Conservation (phyloP, 2,329 filamentous ascomycete species). For the Clonostachys rosea region DNA sequence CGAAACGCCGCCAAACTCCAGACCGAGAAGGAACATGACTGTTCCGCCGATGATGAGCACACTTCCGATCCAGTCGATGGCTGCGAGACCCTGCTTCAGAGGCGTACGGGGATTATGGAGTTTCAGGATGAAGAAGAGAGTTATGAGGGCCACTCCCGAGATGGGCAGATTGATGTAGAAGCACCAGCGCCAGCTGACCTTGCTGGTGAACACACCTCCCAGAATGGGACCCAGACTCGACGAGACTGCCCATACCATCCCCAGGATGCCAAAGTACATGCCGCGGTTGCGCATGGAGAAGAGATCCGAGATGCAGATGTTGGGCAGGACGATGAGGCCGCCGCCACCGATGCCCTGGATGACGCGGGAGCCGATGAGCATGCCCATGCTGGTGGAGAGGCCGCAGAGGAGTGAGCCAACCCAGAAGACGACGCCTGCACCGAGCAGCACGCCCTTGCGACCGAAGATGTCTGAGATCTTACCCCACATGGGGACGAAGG, state of each 20-base stretch:
- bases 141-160: conserved; percentile 36
- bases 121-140: conserved; percentile 59
- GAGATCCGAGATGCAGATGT: conserved; percentile 53
- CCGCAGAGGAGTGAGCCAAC: conserved; percentile 50
- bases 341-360: conserved; percentile 54
- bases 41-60: conserved; percentile 68
- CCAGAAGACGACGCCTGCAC: conserved; percentile 47
- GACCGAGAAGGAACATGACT: conserved; percentile 79
- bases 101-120: conserved; percentile 65
- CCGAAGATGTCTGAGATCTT: conserved; percentile 56
- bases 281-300: conserved; percentile 46
- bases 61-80: conserved; percentile 55
- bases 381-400: conserved; percentile 40
- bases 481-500: conserved; percentile 66
- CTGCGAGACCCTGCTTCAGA: conserved; percentile 55
- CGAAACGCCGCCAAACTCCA: conserved; percentile 76
- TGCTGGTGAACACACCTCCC: conserved; percentile 63
- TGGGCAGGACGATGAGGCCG: conserved; percentile 54
- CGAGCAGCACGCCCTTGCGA: conserved; percentile 48
- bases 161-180: conserved; percentile 61
- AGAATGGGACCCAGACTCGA: conserved; percentile 62
- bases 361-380: conserved; percentile 49
- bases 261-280: conserved; percentile 47
- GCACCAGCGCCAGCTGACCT: conserved; percentile 66
- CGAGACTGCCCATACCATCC: conserved; percentile 60